Base-by-base conservation (phyloP, 73 alveolate genomes). In the Paramecium caudatum region DNA sequence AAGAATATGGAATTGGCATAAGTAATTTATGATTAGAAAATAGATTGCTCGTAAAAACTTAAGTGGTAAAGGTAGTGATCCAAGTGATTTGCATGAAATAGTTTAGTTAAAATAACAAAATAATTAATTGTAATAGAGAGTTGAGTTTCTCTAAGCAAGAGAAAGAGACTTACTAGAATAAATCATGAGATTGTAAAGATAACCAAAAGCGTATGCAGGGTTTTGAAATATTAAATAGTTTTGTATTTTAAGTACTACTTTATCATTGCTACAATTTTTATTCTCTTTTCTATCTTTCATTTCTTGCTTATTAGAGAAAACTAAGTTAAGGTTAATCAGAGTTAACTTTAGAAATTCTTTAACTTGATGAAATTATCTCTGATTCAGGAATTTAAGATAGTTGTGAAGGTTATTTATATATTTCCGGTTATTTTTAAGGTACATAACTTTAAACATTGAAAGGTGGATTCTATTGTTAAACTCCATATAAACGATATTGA, bases 91-190 rank as follows among this genome's bases (percentile, higher is more conserved):
- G 65, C 91, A 93, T 85, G 99, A 97, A 69, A 93, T 96, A 82
- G 94, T 94, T 65, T 91, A 94, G 91, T 49, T 96, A 90, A 95
- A 94, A 91, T 94, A 97, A 80, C 91, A 93, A 82, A 95, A 94
- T 94, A 94, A 92, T 21, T 94, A 95, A 88, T 91, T 95, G 86
- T 90, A 96, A 46, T 95, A 96, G 86, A 88, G 98, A 85, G 96
- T 97, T 12, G 99, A 97, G 78, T 95, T 96, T 92, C 91, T 97
- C 15, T 94, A 97, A 91, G 95, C 97, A 88, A 88, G 99, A 65
- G 99, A 97, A 92, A 93, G 97, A 84, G 99, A 96, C 47, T 91
- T 97, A 43, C 92, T 97, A 49, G 98, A 96, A 82, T 92, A 94
- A 80, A 80, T 97, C 12, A 94, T 97, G 93, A 91, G 92, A 91